A percentile compares a stretch with the other conserved stretches of the same genome.
Evolutionary conservation across 1,139 yeast genomes (phyloP).

Genomic region (Nadsonia commutata): DNA sequence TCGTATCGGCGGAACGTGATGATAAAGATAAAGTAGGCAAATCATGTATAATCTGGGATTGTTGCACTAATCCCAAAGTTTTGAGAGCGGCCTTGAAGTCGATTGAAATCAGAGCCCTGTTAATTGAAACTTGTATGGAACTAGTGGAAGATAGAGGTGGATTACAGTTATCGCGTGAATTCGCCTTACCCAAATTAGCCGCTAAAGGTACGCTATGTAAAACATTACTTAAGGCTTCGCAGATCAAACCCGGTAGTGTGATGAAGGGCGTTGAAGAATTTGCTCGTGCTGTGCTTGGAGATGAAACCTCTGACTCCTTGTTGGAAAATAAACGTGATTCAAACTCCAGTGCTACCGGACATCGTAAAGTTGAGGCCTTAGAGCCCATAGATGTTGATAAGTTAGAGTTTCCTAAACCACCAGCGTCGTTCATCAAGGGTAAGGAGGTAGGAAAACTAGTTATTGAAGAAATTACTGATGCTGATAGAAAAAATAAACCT

Average conservation of each 20-base stretch:
- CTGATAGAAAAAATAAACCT: background rate
- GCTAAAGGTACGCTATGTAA: slow-evolving; percentile 18
- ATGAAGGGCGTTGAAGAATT: background rate
- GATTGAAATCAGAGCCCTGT: slow-evolving; percentile 47
- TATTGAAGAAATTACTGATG: background rate
- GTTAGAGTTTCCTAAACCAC: background rate
- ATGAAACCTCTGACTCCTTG: background rate
- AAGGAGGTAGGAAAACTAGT: background rate
- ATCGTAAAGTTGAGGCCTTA: background rate
- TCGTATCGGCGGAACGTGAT: slow-evolving; percentile 39
- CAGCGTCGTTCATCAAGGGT: background rate
- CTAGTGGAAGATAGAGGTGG: slow-evolving; percentile 19
- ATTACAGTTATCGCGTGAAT: slow-evolving; percentile 14
- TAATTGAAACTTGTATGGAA: slow-evolving; percentile 30
- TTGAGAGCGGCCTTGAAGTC: slow-evolving; percentile 35
- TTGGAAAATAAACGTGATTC: background rate
- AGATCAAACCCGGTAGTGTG: background rate
- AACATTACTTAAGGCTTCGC: slow-evolving; percentile 10
- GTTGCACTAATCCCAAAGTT: slow-evolving; percentile 30
- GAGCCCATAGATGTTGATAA: background rate
- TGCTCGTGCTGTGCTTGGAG: background rate
- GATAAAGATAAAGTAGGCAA: slow-evolving; percentile 59
- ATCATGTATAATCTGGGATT: slow-evolving; percentile 53
- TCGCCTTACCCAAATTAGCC: slow-evolving; percentile 18
- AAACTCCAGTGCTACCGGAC: background rate